Evolutionary conservation across 1,139 yeast genomes (phyloP).

Genomic region (Diutina scorzettiae): DNA sequence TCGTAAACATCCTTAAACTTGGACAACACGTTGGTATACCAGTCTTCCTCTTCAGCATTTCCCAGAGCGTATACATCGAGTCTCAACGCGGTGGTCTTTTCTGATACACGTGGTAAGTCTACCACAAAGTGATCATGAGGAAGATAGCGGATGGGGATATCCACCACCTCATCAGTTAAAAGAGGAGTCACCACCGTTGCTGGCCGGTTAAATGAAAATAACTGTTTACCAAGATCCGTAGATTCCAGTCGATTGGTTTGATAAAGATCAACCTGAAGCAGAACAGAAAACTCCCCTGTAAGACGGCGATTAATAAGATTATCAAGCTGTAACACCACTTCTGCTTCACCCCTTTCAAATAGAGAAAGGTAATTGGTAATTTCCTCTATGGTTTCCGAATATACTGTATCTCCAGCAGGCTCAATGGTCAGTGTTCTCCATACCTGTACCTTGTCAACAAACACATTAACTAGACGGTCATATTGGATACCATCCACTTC

Average conservation of each 20-base stretch:
- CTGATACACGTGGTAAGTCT: conserved; percentile 26
- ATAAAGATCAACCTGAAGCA: conserved; percentile 42
- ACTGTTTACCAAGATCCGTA: not conserved
- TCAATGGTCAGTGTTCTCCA: conserved; percentile 87
- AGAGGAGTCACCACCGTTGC: conserved; percentile 19
- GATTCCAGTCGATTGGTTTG: not conserved
- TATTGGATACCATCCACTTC: conserved; percentile 58
- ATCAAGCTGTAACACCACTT: conserved; percentile 47
- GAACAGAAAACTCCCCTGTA: conserved; percentile 51
- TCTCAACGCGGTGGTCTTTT: conserved; percentile 45
- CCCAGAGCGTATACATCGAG: conserved; percentile 62
- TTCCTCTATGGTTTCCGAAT: conserved; percentile 47
- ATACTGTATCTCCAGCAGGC: conserved; percentile 42
- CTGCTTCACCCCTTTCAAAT: conserved; percentile 23
- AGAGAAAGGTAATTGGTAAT: conserved; percentile 44
- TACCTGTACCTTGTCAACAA: conserved; percentile 50
- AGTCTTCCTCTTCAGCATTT: conserved; percentile 70
- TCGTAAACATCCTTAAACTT: conserved; percentile 16
- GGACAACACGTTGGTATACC: conserved; percentile 61
- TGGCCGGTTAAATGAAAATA: conserved; percentile 9
- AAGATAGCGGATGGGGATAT: conserved; percentile 15
- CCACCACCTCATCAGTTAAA: conserved; percentile 7
- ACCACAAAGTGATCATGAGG: conserved; percentile 28
- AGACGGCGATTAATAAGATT: conserved; percentile 45
- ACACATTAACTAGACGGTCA: conserved; percentile 65